Conservation (phyloP, 441 rosid genomes). For the Croton laevigatus region DNA sequence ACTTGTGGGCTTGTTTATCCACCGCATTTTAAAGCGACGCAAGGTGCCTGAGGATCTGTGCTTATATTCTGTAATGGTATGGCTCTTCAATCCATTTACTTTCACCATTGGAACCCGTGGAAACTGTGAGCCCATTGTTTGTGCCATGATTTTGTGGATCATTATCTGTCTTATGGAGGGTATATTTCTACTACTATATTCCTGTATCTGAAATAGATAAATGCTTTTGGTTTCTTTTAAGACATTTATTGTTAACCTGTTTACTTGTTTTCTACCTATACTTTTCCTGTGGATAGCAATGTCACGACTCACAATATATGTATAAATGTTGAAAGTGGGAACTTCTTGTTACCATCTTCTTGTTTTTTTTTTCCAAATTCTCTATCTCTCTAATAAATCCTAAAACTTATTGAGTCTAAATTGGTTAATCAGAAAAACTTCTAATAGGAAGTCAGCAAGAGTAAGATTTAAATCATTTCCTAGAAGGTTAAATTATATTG, state of each 20-base stretch:
- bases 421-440: too few relatives aligned
- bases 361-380: too few relatives aligned
- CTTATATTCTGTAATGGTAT: constrained; percentile 63
- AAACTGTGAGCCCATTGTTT: constrained; percentile 92
- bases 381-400: too few relatives aligned
- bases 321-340: neutral
- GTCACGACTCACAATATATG: neutral
- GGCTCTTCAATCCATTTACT: constrained; percentile 96
- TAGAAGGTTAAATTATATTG: too few relatives aligned
- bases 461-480: too few relatives aligned
- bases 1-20: constrained; percentile 72
- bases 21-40: constrained; percentile 59
- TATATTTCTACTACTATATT: constrained; percentile 36
- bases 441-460: too few relatives aligned
- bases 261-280: neutral
- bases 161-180: constrained; percentile 79
- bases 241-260: neutral
- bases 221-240: neutral
- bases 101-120: constrained; percentile 97
- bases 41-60: constrained; percentile 75
- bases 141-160: constrained; percentile 92
- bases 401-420: too few relatives aligned
- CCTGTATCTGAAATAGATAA: neutral
- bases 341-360: neutral
- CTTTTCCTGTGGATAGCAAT: neutral